phyloP scores from a whole-genome alignment of 2,329 filamentous ascomycete species.

The Aciculosporium take region DNA sequence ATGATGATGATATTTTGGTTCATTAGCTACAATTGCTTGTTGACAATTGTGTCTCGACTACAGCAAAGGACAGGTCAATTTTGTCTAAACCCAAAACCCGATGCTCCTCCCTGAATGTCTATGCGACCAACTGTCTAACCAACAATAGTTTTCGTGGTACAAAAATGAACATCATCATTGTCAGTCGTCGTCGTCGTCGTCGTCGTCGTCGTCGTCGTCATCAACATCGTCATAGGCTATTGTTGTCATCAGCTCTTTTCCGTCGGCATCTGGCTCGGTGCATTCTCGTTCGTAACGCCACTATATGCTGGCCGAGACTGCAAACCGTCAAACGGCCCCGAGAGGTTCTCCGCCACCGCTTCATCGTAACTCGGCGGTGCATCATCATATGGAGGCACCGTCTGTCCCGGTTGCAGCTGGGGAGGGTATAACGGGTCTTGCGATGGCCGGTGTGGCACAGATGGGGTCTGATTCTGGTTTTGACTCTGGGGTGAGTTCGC shows the following conservation, averaged over 20 bases:
- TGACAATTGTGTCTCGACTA: no score
- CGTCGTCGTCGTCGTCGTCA: background rate
- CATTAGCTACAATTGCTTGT: no score
- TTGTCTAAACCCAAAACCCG: background rate
- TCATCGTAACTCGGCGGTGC: constrained; percentile 94
- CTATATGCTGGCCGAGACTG: constrained; percentile 52
- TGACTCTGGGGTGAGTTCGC: constrained; percentile 11
- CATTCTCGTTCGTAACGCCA: constrained; percentile 47
- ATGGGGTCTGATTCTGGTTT: constrained; percentile 6
- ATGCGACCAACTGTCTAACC: no score
- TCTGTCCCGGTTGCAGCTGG: constrained; percentile 32
- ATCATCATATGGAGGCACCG: constrained; percentile 44
- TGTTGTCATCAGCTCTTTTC: constrained; percentile 22
- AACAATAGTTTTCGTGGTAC: no score
- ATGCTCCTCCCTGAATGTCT: background rate
- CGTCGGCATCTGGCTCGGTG: constrained; percentile 34
- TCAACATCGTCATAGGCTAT: constrained; percentile 2
- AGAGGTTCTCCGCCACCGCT: constrained; percentile 64
- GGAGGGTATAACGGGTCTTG: constrained; percentile 44
- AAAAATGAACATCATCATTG: background rate
- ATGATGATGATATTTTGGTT: background rate
- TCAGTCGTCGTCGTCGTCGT: background rate
- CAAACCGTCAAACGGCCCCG: constrained; percentile 51
- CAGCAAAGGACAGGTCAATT: background rate
- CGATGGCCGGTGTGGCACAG: constrained; percentile 16